Evolutionary conservation across 768 basidiomycete species (phyloP), one percentile per base, ranked within the genome.

Genomic region (Pisolithus sp.): DNA sequence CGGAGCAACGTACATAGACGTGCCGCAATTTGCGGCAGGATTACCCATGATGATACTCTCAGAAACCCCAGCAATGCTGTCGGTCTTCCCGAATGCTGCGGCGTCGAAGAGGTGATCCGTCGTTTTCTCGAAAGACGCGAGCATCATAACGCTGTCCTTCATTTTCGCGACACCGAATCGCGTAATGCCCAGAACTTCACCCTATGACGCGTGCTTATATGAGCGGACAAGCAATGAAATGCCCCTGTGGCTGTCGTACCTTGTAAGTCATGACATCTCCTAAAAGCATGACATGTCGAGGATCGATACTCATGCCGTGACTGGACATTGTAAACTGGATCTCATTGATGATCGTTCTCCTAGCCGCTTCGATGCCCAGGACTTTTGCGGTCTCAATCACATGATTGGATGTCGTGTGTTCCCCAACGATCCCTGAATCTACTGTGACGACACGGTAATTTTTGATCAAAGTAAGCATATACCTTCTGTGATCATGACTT

Each of bases 31-130:
- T 5, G 92, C 87, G 1, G 94, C 93, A 36, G 94, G 85, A 62
- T 95, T 96, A 30, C 94, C 94, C 93, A 99, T 94, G 68, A 99
- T 98, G 66, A 99, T 99, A 66, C 95, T 97, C 68, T 99, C 96
- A 18, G 96, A 98, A 6, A 99, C 95, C 47, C 96, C 96, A 28
- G 91, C 85, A 49, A 99, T 96, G 51, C 80, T 82, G 63, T 99
- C 96, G 46, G 84, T 92, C 70, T 98, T 98, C 10, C 93, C 92
- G 67, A 87, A 94, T 2, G 96, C 90, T 9, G 96, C 87, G 2
- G 96, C 96, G 63, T 99, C 93, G 71, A 99, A 99, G 53, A 99
- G 72, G 68, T 99, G 96, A 73, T 99, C 96, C 13, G 96, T 99
- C 15, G 96, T 98, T 75, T 98, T 98, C 71, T 99, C 96, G 69